Conservation (phyloP, 2,329 filamentous ascomycete genomes). For the Leptographium lundbergii region DNA sequence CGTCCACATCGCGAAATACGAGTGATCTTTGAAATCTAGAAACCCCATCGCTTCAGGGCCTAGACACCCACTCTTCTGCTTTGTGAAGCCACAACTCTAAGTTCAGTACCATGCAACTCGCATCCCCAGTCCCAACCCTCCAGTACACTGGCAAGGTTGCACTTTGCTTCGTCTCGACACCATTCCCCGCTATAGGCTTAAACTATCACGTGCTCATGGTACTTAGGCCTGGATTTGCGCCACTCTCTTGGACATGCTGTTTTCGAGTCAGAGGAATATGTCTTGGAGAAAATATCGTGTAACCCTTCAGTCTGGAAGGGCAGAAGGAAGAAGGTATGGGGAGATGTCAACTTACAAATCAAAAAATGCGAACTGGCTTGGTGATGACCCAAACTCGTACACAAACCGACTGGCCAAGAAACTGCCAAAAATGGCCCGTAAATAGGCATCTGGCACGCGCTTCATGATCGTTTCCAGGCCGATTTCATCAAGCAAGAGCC, state of each 20-base stretch:
- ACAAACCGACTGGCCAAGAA: constrained; percentile 93
- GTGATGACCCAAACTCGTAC: constrained; percentile 84
- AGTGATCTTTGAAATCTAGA: neutral
- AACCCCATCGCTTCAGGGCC: neutral
- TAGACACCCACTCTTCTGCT: neutral
- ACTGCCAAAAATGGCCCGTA: constrained; percentile 90
- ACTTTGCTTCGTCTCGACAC: neutral
- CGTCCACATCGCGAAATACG: too few species aligned
- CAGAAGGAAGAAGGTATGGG: too few species aligned
- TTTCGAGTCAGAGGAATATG: neutral
- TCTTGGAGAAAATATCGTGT: neutral
- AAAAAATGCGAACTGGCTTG: constrained; percentile 96
- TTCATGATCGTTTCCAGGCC: constrained; percentile 77
- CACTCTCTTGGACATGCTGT: constrained; percentile 54
- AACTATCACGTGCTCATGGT: neutral
- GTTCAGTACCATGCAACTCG: neutral
- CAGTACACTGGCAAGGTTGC: neutral
- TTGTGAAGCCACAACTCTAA: neutral
- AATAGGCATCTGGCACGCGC: constrained; percentile 82
- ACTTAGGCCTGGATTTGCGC: constrained; percentile 24
- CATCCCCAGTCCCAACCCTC: neutral
- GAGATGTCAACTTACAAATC: constrained; percentile 63
- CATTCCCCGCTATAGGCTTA: too few species aligned
- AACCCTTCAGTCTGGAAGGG: neutral
- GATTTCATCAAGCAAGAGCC: constrained; percentile 75